phyloP scores from a whole-genome alignment of 2,329 filamentous ascomycete species.

The Nigrospora osmanthi region DNA sequence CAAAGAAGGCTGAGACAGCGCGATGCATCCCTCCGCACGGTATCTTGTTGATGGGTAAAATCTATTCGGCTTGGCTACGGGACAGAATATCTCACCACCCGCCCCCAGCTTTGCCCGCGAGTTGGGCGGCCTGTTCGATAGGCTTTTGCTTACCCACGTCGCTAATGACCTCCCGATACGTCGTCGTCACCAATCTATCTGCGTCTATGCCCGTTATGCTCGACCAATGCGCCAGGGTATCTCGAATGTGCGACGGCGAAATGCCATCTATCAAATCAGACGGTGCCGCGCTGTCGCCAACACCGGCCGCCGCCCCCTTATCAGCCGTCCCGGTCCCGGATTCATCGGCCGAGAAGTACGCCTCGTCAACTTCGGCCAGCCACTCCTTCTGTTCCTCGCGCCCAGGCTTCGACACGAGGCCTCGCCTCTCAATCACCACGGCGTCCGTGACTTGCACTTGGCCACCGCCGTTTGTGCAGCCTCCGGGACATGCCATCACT shows the following conservation, averaged over 20 bases:
- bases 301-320: background rate
- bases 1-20: slow-evolving; percentile 31
- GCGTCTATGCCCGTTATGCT: slow-evolving; percentile 60
- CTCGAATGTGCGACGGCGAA: slow-evolving; percentile 56
- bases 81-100: slow-evolving; percentile 59
- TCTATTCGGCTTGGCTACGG: too few species aligned
- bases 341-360: slow-evolving; percentile 75
- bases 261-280: slow-evolving; percentile 53
- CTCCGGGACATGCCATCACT: slow-evolving; percentile 98
- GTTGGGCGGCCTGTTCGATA: slow-evolving; percentile 71
- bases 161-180: slow-evolving; percentile 86
- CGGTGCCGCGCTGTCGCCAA: slow-evolving; percentile 17
- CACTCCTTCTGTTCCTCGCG: slow-evolving; percentile 80
- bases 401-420: slow-evolving; percentile 48
- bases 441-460: slow-evolving; percentile 89
- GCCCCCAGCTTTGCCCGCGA: slow-evolving; percentile 85
- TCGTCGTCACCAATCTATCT: slow-evolving; percentile 73
- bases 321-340: slow-evolving; percentile 23
- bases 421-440: slow-evolving; percentile 42
- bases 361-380: slow-evolving; percentile 76
- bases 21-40: too few species aligned
- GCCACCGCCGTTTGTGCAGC: slow-evolving; percentile 94
- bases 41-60: too few species aligned
- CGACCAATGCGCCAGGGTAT: slow-evolving; percentile 71
- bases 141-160: slow-evolving; percentile 76